A percentile compares a stretch with the other conserved stretches of the same genome.
These are phyloP conservation scores for Pichia nakasei DNA, from an alignment of 805 yeast genomes.

Conservation along the genomic window DNA sequence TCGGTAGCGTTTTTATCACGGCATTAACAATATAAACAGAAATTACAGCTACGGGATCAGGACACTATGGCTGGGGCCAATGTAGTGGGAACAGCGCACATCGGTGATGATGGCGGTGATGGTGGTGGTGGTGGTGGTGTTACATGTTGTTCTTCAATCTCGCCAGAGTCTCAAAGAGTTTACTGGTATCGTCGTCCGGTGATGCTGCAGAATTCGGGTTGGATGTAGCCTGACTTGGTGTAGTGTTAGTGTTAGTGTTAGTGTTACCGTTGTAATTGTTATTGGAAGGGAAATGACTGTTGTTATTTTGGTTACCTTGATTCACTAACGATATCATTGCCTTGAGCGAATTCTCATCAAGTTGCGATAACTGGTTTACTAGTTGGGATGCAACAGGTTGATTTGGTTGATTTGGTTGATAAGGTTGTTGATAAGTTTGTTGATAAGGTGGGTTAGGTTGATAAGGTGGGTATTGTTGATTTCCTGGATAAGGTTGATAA, in stretches of 20 bases:
- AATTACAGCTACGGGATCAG: no score
- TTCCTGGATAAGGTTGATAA: not conserved
- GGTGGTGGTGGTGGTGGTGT: no score
- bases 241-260: slow-evolving; percentile 9
- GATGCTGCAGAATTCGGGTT: not conserved
- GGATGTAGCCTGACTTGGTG: not conserved
- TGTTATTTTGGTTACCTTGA: no score
- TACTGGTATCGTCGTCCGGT: slow-evolving; percentile 22
- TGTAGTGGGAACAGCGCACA: no score
- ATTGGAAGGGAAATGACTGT: slow-evolving; percentile 11
- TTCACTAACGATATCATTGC: slow-evolving; percentile 25
- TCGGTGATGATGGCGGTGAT: no score
- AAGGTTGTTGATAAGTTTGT: slow-evolving; percentile 13
- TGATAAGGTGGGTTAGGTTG: slow-evolving; percentile 9
- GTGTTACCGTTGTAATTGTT: slow-evolving; percentile 6
- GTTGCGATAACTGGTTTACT: slow-evolving; percentile 17
- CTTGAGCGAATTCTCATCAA: slow-evolving; percentile 28
- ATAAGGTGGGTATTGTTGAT: not conserved
- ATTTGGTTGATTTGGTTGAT: slow-evolving; percentile 13
- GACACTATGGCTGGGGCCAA: no score
- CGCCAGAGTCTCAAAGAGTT: slow-evolving; percentile 30
- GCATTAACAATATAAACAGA: no score
- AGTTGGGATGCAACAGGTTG: slow-evolving; percentile 5
- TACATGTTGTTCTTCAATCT: slow-evolving; percentile 31
- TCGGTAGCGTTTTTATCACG: no score